These are phyloP conservation scores for Botryobasidium botryosum DNA, from an alignment of 768 basidiomycete species.

Conservation along the genomic window DNA sequence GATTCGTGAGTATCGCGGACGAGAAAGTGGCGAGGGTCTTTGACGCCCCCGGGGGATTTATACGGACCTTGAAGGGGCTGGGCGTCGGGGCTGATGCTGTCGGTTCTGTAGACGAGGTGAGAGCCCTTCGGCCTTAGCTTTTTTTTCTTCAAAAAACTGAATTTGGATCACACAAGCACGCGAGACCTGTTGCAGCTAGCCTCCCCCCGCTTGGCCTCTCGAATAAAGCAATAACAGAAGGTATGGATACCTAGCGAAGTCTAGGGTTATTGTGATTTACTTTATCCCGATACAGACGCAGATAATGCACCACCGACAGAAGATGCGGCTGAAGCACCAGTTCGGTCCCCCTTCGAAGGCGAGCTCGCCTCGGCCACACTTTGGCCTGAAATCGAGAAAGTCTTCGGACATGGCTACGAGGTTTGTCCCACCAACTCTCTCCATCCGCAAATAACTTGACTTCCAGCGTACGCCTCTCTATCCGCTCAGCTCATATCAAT, in stretches of 20 bases:
- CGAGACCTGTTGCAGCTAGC: constrained; percentile 60
- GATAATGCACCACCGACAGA: too few relatives aligned
- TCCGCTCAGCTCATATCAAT: constrained; percentile 54
- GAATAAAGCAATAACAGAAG: constrained; percentile 72
- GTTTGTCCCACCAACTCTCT: constrained; percentile 23
- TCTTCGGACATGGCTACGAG: constrained; percentile 98
- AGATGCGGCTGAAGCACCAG: not conserved
- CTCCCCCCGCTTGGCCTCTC: constrained; percentile 90
- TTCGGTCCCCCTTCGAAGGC: constrained; percentile 55
- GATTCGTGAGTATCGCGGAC: constrained; percentile 83
- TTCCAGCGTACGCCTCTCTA: too few relatives aligned
- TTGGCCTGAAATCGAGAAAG: constrained; percentile 94
- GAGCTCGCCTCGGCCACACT: constrained; percentile 75
- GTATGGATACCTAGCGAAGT: constrained; percentile 28
- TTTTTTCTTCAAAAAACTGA: not conserved
- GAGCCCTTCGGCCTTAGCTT: not conserved
- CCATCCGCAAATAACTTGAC: not conserved
- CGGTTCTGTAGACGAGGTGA: not conserved
- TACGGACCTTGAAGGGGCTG: constrained; percentile 33
- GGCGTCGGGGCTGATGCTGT: constrained; percentile 1
- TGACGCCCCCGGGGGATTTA: constrained; percentile 72
- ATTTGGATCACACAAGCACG: constrained; percentile 24
- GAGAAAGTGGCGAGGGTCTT: constrained; percentile 93
- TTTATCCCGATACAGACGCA: too few relatives aligned
- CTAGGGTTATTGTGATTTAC: too few relatives aligned